Percentiles rank a stretch among this genome's conserved stretches.
Evolutionary conservation across 2,329 filamentous ascomycete species (phyloP).

Genomic region (Penicillium italicum): DNA sequence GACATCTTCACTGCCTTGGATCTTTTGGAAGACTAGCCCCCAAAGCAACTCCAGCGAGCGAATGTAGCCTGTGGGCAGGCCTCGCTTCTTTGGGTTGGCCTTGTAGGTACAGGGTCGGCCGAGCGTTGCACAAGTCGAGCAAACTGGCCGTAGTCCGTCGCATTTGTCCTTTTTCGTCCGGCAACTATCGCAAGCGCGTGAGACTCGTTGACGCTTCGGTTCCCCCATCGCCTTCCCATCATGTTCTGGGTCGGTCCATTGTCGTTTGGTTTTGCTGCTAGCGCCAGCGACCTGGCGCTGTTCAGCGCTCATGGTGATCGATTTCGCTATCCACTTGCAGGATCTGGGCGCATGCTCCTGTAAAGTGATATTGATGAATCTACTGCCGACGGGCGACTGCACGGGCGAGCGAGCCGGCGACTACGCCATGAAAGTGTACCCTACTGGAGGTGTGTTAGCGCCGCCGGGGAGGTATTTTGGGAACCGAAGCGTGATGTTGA

Average conservation of each 20-base stretch:
- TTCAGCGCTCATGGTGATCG: conserved; percentile 33
- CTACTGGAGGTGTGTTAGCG: conserved; percentile 1
- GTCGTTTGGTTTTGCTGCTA: conserved; percentile 31
- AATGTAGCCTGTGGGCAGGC: conserved; percentile 76
- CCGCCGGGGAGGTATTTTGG: background rate
- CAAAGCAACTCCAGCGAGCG: conserved; percentile 67
- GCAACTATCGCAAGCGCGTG: conserved; percentile 67
- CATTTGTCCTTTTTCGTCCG: conserved; percentile 67
- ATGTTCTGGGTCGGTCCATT: conserved; percentile 31
- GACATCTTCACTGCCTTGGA: conserved; percentile 57
- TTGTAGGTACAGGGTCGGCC: conserved; percentile 68
- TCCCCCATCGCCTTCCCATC: conserved; percentile 32
- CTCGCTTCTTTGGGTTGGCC: conserved; percentile 69
- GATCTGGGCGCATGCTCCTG: conserved; percentile 30
- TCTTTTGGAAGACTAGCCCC: conserved; percentile 62
- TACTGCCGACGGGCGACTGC: conserved; percentile 28
- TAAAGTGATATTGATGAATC: conserved; percentile 25
- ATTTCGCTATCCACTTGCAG: conserved; percentile 25
- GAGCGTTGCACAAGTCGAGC: conserved; percentile 63
- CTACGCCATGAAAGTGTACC: conserved; percentile 16
- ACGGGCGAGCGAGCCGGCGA: conserved; percentile 8
- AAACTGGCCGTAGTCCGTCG: conserved; percentile 64
- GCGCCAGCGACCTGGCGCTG: conserved; percentile 31
- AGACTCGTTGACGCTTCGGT: conserved; percentile 62
- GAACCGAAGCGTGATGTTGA: conserved; percentile 1